phyloP scores from a whole-genome alignment of 2,329 filamentous ascomycete genomes.

The Mollisia scopiformis region DNA sequence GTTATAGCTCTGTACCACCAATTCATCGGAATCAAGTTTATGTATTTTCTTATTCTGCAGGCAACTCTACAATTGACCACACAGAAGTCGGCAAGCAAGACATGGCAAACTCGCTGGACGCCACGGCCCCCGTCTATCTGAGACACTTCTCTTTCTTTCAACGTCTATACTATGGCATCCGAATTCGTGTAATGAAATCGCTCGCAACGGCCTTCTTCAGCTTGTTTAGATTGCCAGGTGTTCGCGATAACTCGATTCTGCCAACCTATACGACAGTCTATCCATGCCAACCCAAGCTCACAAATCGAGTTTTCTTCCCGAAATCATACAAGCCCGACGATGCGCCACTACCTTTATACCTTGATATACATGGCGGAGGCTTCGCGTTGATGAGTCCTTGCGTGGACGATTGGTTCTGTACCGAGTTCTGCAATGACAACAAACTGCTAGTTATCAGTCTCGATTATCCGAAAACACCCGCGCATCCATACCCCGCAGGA shows the following conservation, averaged over 20 bases:
- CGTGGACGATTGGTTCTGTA: slow-evolving; percentile 52
- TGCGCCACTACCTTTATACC: slow-evolving; percentile 42
- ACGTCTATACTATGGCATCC: slow-evolving; percentile 9
- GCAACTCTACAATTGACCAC: not conserved
- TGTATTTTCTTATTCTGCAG: not conserved
- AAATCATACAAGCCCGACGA: slow-evolving; percentile 25
- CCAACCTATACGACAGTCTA: slow-evolving; percentile 28
- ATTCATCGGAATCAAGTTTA: not conserved
- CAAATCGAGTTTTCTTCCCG: slow-evolving; percentile 43
- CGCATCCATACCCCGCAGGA: slow-evolving; percentile 46
- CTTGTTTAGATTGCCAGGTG: slow-evolving; percentile 15
- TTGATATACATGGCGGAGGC: slow-evolving; percentile 57
- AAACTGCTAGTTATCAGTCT: slow-evolving; percentile 49
- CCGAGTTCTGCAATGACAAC: slow-evolving; percentile 43
- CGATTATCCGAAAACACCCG: slow-evolving; percentile 52
- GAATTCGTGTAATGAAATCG: slow-evolving; percentile 18
- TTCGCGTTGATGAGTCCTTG: slow-evolving; percentile 48
- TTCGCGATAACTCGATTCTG: slow-evolving; percentile 19
- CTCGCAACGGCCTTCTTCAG: slow-evolving; percentile 11
- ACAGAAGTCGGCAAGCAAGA: not conserved
- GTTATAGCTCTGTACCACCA: not conserved
- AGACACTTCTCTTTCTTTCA: slow-evolving; percentile 11
- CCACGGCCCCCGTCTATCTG: not conserved
- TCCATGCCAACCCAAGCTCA: slow-evolving; percentile 26
- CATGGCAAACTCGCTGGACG: not conserved